Base-by-base conservation (phyloP, 2,329 filamentous ascomycete species). In the Sphaerulina musiva region DNA sequence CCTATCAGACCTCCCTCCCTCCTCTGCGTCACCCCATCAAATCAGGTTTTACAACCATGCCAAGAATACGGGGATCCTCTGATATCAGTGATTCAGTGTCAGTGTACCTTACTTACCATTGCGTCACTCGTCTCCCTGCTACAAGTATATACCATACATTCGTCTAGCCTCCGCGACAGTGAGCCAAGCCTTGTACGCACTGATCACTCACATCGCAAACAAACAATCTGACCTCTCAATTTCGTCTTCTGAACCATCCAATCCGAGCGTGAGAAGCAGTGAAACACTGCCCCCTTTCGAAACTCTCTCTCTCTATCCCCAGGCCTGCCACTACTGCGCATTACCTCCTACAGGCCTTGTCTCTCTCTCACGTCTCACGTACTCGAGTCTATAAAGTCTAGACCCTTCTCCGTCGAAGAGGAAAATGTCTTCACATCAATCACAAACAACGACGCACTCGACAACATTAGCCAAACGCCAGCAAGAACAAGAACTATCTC, bases 31-130 rank as follows among this genome's bases (percentile, higher is more conserved):
- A 20, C 20, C 20, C 20, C 20, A 17, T 29, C 31, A 46, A 45
- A 51, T 31, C 48, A 51, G 48, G 48, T 51, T 51, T 51, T 29
- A 29, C 48, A 46, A 51, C 48, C 48, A 44, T 45, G 48, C 42
- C 48, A 44, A 44, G 42, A 29, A 23, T 23, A 44, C 48, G 17
- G 40, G 48, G 23, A 51, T 51, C 12, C 42, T 23, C 42, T 45
- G 4, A 8, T 38, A 31, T 34, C 41, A 11, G 43, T 41, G 40
- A 51, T 51, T 32, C 23, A 20, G 5, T 6, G 26, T 29, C 5
- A 29, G 6, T 6, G 26, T 29, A 29, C 26, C 26, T 29, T 4
- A 46, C 29, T 20, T 36, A 20, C 41, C 44, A 41, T 46, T 51
- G 48, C 48, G 48, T 51, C 48, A 51, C 41, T 46, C 40, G n/a